These are phyloP conservation scores for Dendryphion nanum DNA, from an alignment of 2,329 filamentous ascomycete genomes.

Conservation along the genomic window DNA sequence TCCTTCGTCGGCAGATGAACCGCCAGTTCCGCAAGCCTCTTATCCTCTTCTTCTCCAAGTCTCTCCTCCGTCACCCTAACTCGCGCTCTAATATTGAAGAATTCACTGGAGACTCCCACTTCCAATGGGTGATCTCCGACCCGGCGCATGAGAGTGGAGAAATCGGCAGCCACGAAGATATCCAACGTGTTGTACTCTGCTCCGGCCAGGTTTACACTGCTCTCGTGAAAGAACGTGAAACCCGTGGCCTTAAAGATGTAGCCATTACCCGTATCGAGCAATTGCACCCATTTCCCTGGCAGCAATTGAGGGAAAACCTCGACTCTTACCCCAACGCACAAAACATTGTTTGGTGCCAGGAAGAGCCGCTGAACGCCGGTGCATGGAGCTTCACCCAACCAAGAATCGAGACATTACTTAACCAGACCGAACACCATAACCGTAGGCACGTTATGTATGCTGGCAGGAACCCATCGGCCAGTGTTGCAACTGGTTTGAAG, in stretches of 20 bases:
- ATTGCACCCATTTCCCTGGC: conserved; percentile 98
- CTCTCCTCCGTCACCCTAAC: conserved; percentile 88
- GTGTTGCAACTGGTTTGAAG: conserved; percentile 92
- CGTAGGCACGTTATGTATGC: conserved; percentile 97
- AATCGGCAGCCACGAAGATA: conserved; percentile 78
- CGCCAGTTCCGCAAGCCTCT: conserved; percentile 98
- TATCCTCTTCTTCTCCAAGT: conserved; percentile 98
- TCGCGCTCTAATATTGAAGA: conserved; percentile 88
- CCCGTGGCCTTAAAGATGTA: conserved; percentile 83
- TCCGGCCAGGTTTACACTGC: conserved; percentile 91
- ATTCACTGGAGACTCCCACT: conserved; percentile 87
- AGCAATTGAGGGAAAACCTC: conserved; percentile 92
- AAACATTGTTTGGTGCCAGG: conserved; percentile 95
- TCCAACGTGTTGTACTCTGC: conserved; percentile 93
- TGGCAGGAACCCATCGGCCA: conserved; percentile 87
- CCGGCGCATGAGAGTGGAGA: conserved; percentile 73
- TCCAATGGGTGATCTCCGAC: conserved; percentile 95
- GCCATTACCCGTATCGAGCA: conserved; percentile 96
- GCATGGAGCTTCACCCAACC: conserved; percentile 98
- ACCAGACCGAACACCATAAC: conserved; percentile 88
- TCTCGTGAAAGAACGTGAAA: conserved; percentile 84
- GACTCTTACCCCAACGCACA: conserved; percentile 97
- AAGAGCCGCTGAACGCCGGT: conserved; percentile 96
- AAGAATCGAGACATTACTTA: conserved; percentile 92
- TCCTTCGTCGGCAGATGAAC: conserved; percentile 95